Evolutionary conservation across 2,329 filamentous ascomycete genomes (phyloP).

Genomic region (Metarhizium humberi): DNA sequence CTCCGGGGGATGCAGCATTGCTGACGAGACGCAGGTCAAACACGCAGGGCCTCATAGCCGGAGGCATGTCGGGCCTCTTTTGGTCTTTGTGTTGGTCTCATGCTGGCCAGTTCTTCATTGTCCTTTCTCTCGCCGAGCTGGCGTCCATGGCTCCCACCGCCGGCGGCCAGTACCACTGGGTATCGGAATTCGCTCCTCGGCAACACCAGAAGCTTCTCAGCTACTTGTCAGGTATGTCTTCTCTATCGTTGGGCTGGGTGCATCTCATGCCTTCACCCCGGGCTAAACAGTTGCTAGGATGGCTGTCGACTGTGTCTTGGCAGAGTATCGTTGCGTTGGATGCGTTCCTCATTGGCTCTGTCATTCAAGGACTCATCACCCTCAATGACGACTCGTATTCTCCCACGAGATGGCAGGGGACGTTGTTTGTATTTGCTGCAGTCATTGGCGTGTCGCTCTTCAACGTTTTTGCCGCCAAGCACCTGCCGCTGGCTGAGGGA

Average conservation of each 20-base stretch:
- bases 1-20: constrained; percentile 24
- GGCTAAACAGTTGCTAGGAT: constrained; percentile 19
- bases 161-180: constrained; percentile 51
- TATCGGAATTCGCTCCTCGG: constrained; percentile 41
- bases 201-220: constrained; percentile 42
- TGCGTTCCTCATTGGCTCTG: constrained; percentile 32
- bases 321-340: constrained; percentile 30
- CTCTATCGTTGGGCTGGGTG: not conserved
- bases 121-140: constrained; percentile 39
- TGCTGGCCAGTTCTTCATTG: constrained; percentile 20
- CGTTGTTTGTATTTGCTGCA: constrained; percentile 5
- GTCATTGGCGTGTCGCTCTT: constrained; percentile 7
- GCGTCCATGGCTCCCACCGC: constrained; percentile 46
- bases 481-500: constrained; percentile 7
- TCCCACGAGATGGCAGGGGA: constrained; percentile 4
- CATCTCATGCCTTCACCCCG: too few species aligned
- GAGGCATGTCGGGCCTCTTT: constrained; percentile 11
- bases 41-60: constrained; percentile 10
- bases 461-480: constrained; percentile 7
- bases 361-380: constrained; percentile 34
- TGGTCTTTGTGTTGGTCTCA: constrained; percentile 11
- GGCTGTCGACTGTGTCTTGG: constrained; percentile 33
- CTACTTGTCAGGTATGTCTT: constrained; percentile 24
- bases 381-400: constrained; percentile 15
- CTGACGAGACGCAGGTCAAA: constrained; percentile 32